phyloP scores from a whole-genome alignment of 768 basidiomycete genomes.

The Steccherinum ochraceum region DNA sequence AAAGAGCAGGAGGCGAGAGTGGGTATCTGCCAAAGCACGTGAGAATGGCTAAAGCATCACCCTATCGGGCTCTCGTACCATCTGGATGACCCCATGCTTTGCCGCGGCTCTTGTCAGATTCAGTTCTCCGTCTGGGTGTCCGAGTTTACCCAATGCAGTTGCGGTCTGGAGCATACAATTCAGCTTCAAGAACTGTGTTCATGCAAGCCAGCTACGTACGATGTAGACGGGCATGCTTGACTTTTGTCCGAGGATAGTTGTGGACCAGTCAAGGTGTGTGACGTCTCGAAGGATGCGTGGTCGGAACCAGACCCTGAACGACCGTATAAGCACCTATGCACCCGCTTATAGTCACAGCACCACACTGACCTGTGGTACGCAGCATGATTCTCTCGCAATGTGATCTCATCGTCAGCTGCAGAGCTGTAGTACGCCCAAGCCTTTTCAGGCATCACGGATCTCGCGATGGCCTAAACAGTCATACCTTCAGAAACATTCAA shows the following conservation, averaged over 20 bases:
- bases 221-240: constrained; percentile 79
- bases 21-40: constrained; percentile 86
- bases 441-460: constrained; percentile 18
- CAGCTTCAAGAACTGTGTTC: constrained; percentile 10
- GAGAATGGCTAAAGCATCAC: too few species aligned
- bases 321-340: constrained; percentile 4
- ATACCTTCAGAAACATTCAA: not conserved
- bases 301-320: constrained; percentile 26
- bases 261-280: constrained; percentile 79
- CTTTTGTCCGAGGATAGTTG: constrained; percentile 70
- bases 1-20: constrained; percentile 96
- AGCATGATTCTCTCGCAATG: constrained; percentile 72
- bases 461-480: constrained; percentile 21
- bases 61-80: too few species aligned
- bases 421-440: constrained; percentile 27
- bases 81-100: constrained; percentile 34
- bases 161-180: constrained; percentile 25
- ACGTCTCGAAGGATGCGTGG: constrained; percentile 63
- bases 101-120: constrained; percentile 38
- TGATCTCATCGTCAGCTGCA: constrained; percentile 21
- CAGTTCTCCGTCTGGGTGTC: constrained; percentile 45
- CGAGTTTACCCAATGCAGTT: constrained; percentile 34
- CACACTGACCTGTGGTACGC: constrained; percentile 75
- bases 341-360: constrained; percentile 9
- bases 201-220: constrained; percentile 5